Evolutionary conservation across 768 basidiomycete genomes (phyloP).

Genomic region (Trametes meyenii): DNA sequence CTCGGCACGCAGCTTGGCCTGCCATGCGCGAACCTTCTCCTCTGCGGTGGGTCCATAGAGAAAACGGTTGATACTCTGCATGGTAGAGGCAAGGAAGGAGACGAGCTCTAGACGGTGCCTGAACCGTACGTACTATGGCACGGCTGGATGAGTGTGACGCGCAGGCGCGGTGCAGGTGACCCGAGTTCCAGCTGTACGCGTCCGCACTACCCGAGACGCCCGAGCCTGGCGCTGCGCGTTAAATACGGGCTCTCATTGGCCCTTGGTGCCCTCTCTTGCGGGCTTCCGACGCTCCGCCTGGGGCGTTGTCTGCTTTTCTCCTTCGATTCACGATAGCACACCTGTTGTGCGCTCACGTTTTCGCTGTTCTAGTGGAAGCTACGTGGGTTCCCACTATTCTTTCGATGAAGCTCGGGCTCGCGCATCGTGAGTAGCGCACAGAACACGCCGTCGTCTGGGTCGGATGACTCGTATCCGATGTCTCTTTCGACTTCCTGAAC

Average conservation of each 20-base stretch:
- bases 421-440: too few relatives aligned
- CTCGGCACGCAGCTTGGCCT: slow-evolving; percentile 81
- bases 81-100: slow-evolving; percentile 34
- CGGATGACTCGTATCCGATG: too few relatives aligned
- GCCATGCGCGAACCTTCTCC: slow-evolving; percentile 92
- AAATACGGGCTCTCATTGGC: too few relatives aligned
- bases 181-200: not conserved
- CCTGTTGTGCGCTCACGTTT: too few relatives aligned
- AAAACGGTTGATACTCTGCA: slow-evolving; percentile 91
- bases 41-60: slow-evolving; percentile 96
- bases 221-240: not conserved
- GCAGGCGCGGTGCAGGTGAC: slow-evolving; percentile 23
- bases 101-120: slow-evolving; percentile 4
- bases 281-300: not conserved
- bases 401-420: too few relatives aligned
- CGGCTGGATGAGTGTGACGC: slow-evolving; percentile 1
- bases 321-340: too few relatives aligned
- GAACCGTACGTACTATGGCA: slow-evolving; percentile 9
- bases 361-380: too few relatives aligned
- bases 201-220: not conserved
- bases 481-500: too few relatives aligned
- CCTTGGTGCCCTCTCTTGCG: too few relatives aligned
- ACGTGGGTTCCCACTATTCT: too few relatives aligned
- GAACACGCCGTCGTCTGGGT: too few relatives aligned
- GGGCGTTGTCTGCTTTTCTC: not conserved